Evolutionary conservation across 2,329 filamentous ascomycete species (phyloP), one percentile per base, ranked within the genome.

Genomic region (Hymenotorrendiella dingleyae): DNA sequence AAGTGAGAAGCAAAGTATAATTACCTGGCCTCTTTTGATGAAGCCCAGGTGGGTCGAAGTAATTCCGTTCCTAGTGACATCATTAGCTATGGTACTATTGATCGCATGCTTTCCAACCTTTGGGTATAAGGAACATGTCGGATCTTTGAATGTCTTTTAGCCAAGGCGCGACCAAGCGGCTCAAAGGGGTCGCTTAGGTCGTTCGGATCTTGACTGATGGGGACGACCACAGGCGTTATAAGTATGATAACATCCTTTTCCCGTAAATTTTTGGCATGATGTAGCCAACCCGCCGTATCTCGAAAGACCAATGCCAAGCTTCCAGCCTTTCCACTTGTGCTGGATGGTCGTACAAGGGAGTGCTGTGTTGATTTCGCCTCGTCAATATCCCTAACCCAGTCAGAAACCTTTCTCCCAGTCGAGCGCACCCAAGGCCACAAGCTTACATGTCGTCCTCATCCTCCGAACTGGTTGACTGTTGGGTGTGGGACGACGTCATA

Each of bases 91-190:
- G 11, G 14, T 11, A 12, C 33, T 12, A n/a, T 28, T 14, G 6
- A n/a, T 9, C 8, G n/a, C 7, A 20, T 19, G 23, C 17, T 21
- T 17, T 34, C 42, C 36, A 17, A 56, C 40, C 71, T 70, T 35
- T 78, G 74, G 4, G 79, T 76, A 55, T 86, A 90, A 5, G 85
- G 83, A 32, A 87, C 76, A 58, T 89, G 85, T 16, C 81, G 76
- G 47, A 89, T 70, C 60, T 70, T 71, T 3, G 71, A 65, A 55
- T 84, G 80, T 52, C 74, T 69, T 36, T 64, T 67, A 36, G 78
- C 75, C 36, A 90, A 62, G 33, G 78, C 74, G 48, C 73, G 72
- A 16, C 84, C 85, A 14, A 90, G 67, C 11, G 75, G 72, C 61
- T 89, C 84, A 56, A 89, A 89, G 0, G 84, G 85, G 58, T 90